Percentiles rank a stretch among this genome's conserved stretches.
phyloP scores from a whole-genome alignment of 306 rosid genomes.

The Malus sylvestris region DNA sequence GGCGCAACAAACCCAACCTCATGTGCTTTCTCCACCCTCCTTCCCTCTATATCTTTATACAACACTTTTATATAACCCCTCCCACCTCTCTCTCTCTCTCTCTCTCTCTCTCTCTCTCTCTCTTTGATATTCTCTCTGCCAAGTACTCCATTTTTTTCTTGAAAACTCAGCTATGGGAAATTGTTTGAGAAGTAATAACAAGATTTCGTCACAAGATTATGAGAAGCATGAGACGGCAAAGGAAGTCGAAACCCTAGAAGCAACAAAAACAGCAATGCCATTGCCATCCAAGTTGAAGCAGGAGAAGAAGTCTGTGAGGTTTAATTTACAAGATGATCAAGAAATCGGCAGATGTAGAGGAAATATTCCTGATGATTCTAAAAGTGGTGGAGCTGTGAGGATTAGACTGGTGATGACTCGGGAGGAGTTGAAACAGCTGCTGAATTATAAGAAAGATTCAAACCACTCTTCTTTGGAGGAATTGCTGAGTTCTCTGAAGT shows the following conservation, averaged over 20 bases:
- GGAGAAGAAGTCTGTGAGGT: conserved; percentile 22
- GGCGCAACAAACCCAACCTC: conserved; percentile 62
- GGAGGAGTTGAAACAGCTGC: conserved; percentile 55
- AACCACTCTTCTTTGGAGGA: conserved; percentile 38
- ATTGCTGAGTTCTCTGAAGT: conserved; percentile 45
- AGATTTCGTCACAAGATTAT: conserved; percentile 32
- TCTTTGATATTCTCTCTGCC: background rate
- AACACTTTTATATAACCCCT: background rate
- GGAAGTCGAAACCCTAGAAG: conserved; percentile 1
- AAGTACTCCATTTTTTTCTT: background rate
- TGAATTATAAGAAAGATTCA: conserved; percentile 27
- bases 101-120: conserved; percentile 13
- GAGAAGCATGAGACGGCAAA: conserved; percentile 14
- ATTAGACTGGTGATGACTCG: conserved; percentile 66
- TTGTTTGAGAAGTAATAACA: conserved; percentile 39
- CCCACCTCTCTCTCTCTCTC: background rate
- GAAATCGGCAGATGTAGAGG: conserved; percentile 2
- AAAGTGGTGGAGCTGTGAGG: conserved; percentile 52
- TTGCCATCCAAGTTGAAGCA: background rate
- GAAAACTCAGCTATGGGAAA: conserved; percentile 51
- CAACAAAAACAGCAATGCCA: background rate
- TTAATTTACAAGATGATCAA: conserved; percentile 11
- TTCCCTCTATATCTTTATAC: background rate
- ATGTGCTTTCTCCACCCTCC: conserved; percentile 36
- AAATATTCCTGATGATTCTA: conserved; percentile 7